Evolutionary conservation across 2,329 filamentous ascomycete genomes (phyloP).

Genomic region (Sporothrix mexicana): DNA sequence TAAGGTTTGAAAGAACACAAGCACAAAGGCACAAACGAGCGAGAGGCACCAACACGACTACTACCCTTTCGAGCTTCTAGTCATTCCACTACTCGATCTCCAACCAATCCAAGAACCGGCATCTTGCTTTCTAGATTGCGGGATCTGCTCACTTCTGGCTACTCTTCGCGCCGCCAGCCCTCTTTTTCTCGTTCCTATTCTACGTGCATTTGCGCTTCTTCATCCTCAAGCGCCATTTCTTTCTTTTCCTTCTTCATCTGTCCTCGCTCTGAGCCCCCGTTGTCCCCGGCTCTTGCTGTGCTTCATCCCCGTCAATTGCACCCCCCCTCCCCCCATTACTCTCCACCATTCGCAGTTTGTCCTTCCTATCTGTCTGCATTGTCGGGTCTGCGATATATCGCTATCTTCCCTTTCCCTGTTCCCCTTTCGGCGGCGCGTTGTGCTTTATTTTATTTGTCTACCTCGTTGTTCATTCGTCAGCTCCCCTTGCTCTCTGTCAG

Average conservation of each 20-base stretch:
- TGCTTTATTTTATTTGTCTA: conserved; percentile 20
- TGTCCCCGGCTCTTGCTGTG: neutral
- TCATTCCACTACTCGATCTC: conserved; percentile 24
- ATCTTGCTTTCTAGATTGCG: conserved; percentile 29
- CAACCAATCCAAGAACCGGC: conserved; percentile 33
- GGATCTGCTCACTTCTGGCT: conserved; percentile 32
- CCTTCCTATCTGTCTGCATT: conserved; percentile 30
- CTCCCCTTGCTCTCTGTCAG: neutral
- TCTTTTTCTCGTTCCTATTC: conserved; percentile 23
- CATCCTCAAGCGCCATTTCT: conserved; percentile 4
- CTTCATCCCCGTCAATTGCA: conserved; percentile 6
- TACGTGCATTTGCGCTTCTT: neutral
- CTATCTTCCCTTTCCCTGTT: conserved; percentile 30
- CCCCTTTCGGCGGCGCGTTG: conserved; percentile 4
- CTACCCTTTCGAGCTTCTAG: neutral
- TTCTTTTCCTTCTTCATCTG: neutral
- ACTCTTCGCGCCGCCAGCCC: conserved; percentile 16
- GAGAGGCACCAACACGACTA: conserved; percentile 4
- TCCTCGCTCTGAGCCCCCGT: neutral
- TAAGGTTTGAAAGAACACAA: neutral
- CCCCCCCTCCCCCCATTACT: conserved; percentile 26
- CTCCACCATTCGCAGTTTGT: conserved; percentile 21
- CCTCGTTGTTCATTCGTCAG: conserved; percentile 27
- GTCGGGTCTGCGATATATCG: conserved; percentile 30
- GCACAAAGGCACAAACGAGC: neutral